A percentile compares a stretch with the other conserved stretches of the same genome.
Evolutionary conservation across 2,329 filamentous ascomycete species (phyloP).

Genomic region (Aspergillus neotritici): DNA sequence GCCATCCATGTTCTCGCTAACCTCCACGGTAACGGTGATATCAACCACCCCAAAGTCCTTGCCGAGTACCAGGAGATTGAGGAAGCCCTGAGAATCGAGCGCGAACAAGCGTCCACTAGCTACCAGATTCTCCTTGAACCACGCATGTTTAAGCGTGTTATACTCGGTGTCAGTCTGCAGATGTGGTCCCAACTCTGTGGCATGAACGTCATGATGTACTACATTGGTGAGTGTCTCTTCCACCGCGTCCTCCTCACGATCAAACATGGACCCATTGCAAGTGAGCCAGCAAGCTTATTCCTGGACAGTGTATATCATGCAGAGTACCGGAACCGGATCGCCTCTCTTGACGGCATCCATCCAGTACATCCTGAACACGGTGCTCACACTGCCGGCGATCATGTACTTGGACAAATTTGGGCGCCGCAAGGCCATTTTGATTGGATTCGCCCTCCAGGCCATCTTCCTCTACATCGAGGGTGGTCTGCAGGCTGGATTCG

Average conservation of each 20-base stretch:
- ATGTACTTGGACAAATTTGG: slow-evolving; percentile 69
- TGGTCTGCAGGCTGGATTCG: slow-evolving; percentile 28
- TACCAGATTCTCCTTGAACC: slow-evolving; percentile 67
- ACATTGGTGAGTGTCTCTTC: slow-evolving; percentile 39
- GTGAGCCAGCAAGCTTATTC: too few species aligned
- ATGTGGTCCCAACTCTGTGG: slow-evolving; percentile 70
- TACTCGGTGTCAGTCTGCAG: slow-evolving; percentile 65
- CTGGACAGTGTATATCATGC: slow-evolving; percentile 53
- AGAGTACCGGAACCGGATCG: slow-evolving; percentile 53
- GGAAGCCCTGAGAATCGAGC: slow-evolving; percentile 65
- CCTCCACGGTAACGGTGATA: slow-evolving; percentile 60
- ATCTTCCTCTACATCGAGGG: slow-evolving; percentile 36
- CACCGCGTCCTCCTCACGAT: too few species aligned
- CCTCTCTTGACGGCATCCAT: slow-evolving; percentile 61
- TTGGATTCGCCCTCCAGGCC: slow-evolving; percentile 59
- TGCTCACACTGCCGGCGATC: slow-evolving; percentile 69
- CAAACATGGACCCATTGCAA: too few species aligned
- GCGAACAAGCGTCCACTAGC: slow-evolving; percentile 60
- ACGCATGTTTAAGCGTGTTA: slow-evolving; percentile 63
- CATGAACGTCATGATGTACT: slow-evolving; percentile 70
- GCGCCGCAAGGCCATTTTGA: slow-evolving; percentile 59
- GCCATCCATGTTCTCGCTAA: slow-evolving; percentile 44
- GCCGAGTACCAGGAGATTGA: slow-evolving; percentile 66
- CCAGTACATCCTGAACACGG: slow-evolving; percentile 70
- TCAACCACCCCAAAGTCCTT: slow-evolving; percentile 57